Conservation (phyloP, 352 stramenopile genomes). For the Phytophthora pseudosyringae region DNA sequence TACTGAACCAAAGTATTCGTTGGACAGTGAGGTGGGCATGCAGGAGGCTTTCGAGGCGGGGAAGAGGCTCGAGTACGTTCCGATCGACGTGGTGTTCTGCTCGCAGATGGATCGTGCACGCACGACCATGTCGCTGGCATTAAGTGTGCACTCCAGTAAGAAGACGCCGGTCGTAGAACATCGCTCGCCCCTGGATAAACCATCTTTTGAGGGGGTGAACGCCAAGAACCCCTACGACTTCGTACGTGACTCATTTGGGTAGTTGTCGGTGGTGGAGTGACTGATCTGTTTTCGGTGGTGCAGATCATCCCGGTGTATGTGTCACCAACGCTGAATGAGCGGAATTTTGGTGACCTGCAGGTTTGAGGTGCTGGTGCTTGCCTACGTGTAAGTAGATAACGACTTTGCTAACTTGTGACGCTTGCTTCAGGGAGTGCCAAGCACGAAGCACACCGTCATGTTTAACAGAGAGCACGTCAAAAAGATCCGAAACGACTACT, state of each 20-base stretch:
- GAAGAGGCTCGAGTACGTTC: conserved; percentile 75
- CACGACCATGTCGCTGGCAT: conserved; percentile 75
- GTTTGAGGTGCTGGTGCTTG: conserved; percentile 19
- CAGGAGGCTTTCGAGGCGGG: conserved; percentile 83
- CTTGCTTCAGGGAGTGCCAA: conserved; percentile 64
- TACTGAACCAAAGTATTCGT: conserved; percentile 6
- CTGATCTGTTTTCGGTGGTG: conserved; percentile 18
- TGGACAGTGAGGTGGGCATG: conserved; percentile 73
- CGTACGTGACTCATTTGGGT: conserved; percentile 39
- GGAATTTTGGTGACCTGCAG: conserved; percentile 85
- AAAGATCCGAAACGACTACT: conserved; percentile 84
- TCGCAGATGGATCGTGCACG: conserved; percentile 87
- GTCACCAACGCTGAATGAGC: conserved; percentile 78
- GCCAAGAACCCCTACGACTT: conserved; percentile 83
- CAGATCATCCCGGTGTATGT: conserved; percentile 85
- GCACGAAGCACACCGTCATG: conserved; percentile 70
- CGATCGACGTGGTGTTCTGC: conserved; percentile 86
- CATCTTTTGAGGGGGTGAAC: conserved; percentile 74
- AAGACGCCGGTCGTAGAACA: conserved; percentile 85
- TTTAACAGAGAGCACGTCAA: conserved; percentile 79
- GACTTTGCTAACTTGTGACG: conserved; percentile 6
- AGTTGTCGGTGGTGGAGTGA: conserved; percentile 14
- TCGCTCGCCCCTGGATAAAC: conserved; percentile 71
- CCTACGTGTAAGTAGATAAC: background rate
- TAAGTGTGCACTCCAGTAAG: conserved; percentile 83